phyloP scores from a whole-genome alignment of 2,329 filamentous ascomycete species.

The Trichoderma simmonsii region DNA sequence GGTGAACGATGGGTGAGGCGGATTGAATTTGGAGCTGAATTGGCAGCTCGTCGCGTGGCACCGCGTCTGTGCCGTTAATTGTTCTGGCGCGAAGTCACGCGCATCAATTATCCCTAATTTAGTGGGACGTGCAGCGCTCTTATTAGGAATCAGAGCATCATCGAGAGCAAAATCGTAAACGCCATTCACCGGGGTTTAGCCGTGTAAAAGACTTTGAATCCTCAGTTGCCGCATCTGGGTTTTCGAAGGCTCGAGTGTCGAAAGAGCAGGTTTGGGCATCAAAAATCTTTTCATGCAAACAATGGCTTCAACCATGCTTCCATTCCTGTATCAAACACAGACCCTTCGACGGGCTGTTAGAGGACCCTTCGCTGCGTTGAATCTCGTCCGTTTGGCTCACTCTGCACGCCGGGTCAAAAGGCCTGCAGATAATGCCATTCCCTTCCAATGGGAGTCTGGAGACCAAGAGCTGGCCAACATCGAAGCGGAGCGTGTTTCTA shows the following conservation, averaged over 20 bases:
- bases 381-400: slow-evolving; percentile 24
- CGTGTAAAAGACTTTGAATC: background rate
- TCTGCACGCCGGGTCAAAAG: slow-evolving; percentile 16
- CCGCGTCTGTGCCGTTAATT: slow-evolving; percentile 25
- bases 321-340: slow-evolving; percentile 71
- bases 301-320: slow-evolving; percentile 53
- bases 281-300: background rate
- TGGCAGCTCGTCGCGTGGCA: background rate
- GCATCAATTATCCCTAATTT: slow-evolving; percentile 13
- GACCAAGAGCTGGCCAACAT: slow-evolving; percentile 17
- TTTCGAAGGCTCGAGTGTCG: background rate
- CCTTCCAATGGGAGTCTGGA: slow-evolving; percentile 48
- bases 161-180: background rate
- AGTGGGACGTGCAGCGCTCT: background rate
- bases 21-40: background rate
- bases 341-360: slow-evolving; percentile 44
- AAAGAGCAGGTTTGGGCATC: background rate
- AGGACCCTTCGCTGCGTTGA: slow-evolving; percentile 24
- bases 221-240: background rate
- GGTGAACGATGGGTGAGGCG: slow-evolving; percentile 1
- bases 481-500: slow-evolving; percentile 37
- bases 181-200: background rate
- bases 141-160: background rate
- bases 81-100: slow-evolving; percentile 34
- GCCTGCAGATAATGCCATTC: slow-evolving; percentile 41